Evolutionary conservation across 768 basidiomycete species (phyloP).

Genomic region (Suillus sp.): DNA sequence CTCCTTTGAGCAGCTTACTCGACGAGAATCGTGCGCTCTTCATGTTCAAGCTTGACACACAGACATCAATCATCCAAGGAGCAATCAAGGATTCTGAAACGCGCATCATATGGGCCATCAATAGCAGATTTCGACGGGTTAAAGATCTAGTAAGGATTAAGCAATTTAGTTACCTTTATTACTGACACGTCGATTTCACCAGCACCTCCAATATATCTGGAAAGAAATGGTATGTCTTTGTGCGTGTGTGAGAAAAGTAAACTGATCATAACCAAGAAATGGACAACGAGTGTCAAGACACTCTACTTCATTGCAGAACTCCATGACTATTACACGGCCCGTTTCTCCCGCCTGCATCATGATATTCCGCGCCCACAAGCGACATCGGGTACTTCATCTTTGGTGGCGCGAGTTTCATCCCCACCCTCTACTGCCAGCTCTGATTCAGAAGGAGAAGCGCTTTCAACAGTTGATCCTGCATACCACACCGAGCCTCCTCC

Average conservation of each 20-base stretch:
- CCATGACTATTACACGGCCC: conserved; percentile 37
- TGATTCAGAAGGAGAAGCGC: background rate
- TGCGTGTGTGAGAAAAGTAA: background rate
- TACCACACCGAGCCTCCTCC: background rate
- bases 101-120: conserved; percentile 1
- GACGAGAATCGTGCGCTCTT: background rate
- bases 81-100: background rate
- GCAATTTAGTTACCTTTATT: too few relatives aligned
- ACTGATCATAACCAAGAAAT: conserved; percentile 36
- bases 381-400: background rate
- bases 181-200: background rate
- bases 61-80: background rate
- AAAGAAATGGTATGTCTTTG: conserved; percentile 48
- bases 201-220: conserved; percentile 55
- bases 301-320: conserved; percentile 49
- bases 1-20: background rate
- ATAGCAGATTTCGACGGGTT: background rate
- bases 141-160: background rate
- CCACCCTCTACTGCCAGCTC: background rate
- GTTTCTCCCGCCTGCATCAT: conserved; percentile 4
- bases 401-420: background rate
- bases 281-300: conserved; percentile 56
- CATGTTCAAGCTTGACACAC: background rate
- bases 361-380: background rate
- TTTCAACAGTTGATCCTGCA: background rate